Conservation (phyloP, 2,329 filamentous ascomycete species). For the Penicillium expansum region DNA sequence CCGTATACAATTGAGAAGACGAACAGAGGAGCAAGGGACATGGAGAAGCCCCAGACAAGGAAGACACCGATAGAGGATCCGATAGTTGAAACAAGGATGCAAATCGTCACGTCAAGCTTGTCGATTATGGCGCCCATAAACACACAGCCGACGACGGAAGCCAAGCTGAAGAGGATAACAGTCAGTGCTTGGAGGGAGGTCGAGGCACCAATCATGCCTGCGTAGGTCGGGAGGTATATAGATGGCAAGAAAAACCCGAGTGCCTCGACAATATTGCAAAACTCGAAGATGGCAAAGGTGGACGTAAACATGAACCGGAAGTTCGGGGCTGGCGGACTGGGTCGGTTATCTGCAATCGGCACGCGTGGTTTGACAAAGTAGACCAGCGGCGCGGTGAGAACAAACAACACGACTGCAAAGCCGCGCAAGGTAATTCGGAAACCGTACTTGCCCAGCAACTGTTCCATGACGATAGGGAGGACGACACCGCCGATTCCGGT, state of each 20-base stretch:
- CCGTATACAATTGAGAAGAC: conserved; percentile 47
- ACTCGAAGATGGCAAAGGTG: conserved; percentile 49
- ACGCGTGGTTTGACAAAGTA: conserved; percentile 42
- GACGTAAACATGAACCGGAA: conserved; percentile 36
- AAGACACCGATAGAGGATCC: conserved; percentile 45
- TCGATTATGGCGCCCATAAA: conserved; percentile 44
- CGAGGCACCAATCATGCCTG: conserved; percentile 27
- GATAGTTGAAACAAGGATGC: conserved; percentile 43
- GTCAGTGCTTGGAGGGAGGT: conserved; percentile 24
- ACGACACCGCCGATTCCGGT: conserved; percentile 38
- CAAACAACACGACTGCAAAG: conserved; percentile 36
- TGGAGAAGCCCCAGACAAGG: conserved; percentile 49
- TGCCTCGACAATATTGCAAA: conserved; percentile 42
- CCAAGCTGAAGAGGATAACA: conserved; percentile 35
- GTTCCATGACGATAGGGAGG: conserved; percentile 45
- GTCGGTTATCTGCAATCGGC: conserved; percentile 23
- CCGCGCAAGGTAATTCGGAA: conserved; percentile 45
- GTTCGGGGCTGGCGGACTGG: conserved; percentile 38
- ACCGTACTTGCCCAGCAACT: conserved; percentile 42
- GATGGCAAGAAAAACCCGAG: conserved; percentile 41
- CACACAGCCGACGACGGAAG: conserved; percentile 33
- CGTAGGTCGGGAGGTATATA: conserved; percentile 42
- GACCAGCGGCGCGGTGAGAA: conserved; percentile 39
- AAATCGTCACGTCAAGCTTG: conserved; percentile 38
- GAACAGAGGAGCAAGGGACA: conserved; percentile 41